Base-by-base conservation (phyloP, 2,329 filamentous ascomycete species). In the Hypoxylon sp. region DNA sequence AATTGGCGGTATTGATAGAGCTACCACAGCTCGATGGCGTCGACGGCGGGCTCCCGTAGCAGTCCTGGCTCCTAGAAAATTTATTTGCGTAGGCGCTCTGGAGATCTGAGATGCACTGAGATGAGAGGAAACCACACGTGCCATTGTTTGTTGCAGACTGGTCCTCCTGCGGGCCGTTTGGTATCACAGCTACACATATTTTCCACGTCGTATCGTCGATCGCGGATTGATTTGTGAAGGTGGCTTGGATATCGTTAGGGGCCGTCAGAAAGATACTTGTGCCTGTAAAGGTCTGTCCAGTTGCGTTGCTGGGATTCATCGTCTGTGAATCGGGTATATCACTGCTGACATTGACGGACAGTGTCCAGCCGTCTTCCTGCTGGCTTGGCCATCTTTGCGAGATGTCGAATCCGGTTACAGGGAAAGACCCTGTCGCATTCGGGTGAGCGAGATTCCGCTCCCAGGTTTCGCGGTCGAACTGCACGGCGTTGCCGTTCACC, bases 381-480 rank as follows among this genome's bases (percentile, higher is more conserved):
- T 35, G 83, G 81, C 47, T 83, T 79, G 59, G 90, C 79, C 54
- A 90, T 78, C 52, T 86, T 80, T 64, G 84, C 81, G 63, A 72
- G 39, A 69, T 67, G 22, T 71, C 69, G 24, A 71, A 74, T 1
- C 73, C 75, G 11, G 64, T 62, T 6, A 76, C 59, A 3, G 71
- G 29, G 31, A 71, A 62, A 13, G 55, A 22, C 42, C 72, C 70
- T 17, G 69, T 70, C 1, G 71, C 71, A 37, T 71, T 70, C 1
- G 71, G 68, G n/a, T 59, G 19, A 75, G 84, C 77, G 82, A 89
- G 86, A 82, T 83, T 80, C 11, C 67, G 44, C 29, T 76, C 74
- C 75, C 74, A 77, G 0, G 72, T 66, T 9, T 48, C 44, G 31
- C 74, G 65, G 52, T 73, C 64, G 55, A 77, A 77, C 17, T 72